Evolutionary conservation across 108 stramenopile species (phyloP), one percentile per base, ranked within the genome.

Genomic region (Cyclotella distinguenda): DNA sequence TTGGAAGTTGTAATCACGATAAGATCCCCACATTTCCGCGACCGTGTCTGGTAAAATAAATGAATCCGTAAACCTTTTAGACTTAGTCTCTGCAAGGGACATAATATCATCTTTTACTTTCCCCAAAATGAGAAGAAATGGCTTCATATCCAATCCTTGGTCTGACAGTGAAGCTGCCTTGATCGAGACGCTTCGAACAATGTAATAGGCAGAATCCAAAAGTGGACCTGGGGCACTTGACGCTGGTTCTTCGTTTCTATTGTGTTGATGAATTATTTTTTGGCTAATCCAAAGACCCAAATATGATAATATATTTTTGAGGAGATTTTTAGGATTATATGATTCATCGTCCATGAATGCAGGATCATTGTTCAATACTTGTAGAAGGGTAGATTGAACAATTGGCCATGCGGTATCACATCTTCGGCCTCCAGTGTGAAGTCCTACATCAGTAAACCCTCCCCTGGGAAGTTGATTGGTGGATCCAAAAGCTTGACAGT

Each of bases 401-500:
- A 72, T 38, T 32, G 62, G 70, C 50, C 51, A 48, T 43, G 70
- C 36, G 12, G 74, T 75, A 0, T 27, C 18, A 6, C 51, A 21
- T 13, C 13, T 18, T 28, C 35, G 12, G 0, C 66, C 74, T 18
- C 74, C 74, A 18, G 74, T 75, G 38, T 75, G 74, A 8, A 75
- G 19, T 27, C 74, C 74, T 1, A 75, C 74, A 54, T 75, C 74
- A 1, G 74, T 75, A 27, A 59, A 61, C n/a, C 74, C 66, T 4
- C 74, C 74, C 27, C 64, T 43, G 9, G 62, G 70, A 0, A 39
- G 1, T 22, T 64, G 31, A 27, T 54, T 19, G 3, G 15, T 35
- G 7, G 44, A 38, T 0, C 53, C 28, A 36, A 62, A 63, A 7
- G 57, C 74, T 35, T 75, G 46, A 23, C 55, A 38, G 35, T 49